A percentile compares a stretch with the other conserved stretches of the same genome.
Conservation (phyloP, 2,329 filamentous ascomycete species). For the Pseudogymnoascus sp. region DNA sequence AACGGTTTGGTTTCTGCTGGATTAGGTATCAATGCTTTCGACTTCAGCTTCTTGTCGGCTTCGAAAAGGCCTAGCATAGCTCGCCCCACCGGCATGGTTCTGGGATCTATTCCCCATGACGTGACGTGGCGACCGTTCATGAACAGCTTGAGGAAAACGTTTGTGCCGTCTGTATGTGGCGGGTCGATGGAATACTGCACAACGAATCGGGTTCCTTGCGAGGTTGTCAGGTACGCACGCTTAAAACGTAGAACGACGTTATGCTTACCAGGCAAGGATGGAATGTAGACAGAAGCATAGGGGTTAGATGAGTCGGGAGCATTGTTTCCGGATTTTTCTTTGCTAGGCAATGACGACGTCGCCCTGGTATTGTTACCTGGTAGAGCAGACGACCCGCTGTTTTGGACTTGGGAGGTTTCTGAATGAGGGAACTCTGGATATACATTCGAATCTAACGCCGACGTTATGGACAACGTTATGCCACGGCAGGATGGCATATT, state of each 20-base stretch:
- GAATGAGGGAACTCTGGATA: slow-evolving; percentile 49
- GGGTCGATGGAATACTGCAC: slow-evolving; percentile 39
- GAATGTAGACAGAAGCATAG: slow-evolving; percentile 46
- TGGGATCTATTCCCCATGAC: slow-evolving; percentile 42
- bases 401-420: slow-evolving; percentile 37
- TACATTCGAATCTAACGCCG: slow-evolving; percentile 22
- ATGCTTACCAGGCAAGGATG: slow-evolving; percentile 40
- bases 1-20: slow-evolving; percentile 43
- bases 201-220: slow-evolving; percentile 42
- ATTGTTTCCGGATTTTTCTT: not conserved
- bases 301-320: slow-evolving; percentile 22
- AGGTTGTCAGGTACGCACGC: not conserved
- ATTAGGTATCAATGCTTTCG: slow-evolving; percentile 25
- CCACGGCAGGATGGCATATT: slow-evolving; percentile 24
- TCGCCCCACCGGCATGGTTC: slow-evolving; percentile 29
- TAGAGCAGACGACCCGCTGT: slow-evolving; percentile 14
- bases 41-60: slow-evolving; percentile 36
- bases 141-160: slow-evolving; percentile 46
- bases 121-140: slow-evolving; percentile 46
- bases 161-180: slow-evolving; percentile 28
- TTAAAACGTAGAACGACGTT: not conserved
- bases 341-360: not conserved
- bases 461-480: slow-evolving; percentile 23
- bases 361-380: not conserved
- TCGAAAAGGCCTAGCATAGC: slow-evolving; percentile 41